Conservation (phyloP, 139 green algal genomes). For the Pleodorina starrii region DNA sequence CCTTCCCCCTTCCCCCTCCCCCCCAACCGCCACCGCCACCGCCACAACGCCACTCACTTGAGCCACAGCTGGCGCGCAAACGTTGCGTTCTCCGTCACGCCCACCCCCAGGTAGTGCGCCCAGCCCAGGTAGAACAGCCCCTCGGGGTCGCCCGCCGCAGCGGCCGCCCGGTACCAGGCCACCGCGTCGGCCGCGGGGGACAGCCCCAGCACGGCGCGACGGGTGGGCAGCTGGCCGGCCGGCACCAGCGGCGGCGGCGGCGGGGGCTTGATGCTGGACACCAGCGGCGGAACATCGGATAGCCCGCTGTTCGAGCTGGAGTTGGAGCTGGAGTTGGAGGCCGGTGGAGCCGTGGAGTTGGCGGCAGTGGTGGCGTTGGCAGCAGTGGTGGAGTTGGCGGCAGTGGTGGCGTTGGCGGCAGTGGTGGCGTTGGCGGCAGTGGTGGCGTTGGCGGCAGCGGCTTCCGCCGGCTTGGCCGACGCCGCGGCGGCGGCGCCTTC, state of each 20-base stretch:
- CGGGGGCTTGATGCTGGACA: background rate
- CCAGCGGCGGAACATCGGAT: background rate
- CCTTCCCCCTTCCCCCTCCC: no score
- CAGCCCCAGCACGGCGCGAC: background rate
- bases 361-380: no score
- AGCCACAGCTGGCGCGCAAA: constrained; percentile 42
- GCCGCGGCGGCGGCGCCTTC: background rate
- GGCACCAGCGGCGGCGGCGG: constrained; percentile 19
- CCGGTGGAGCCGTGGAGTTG: background rate
- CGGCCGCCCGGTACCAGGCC: constrained; percentile 44
- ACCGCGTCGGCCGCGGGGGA: constrained; percentile 8
- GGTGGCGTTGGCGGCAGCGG: background rate
- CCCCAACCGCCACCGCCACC: no score
- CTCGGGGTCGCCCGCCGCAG: constrained; percentile 29
- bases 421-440: background rate
- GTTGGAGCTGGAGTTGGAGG: background rate
- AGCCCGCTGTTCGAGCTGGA: background rate
- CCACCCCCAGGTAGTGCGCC: constrained; percentile 51
- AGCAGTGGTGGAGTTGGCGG: no score
- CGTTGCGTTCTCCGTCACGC: constrained; percentile 23
- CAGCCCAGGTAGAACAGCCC: constrained; percentile 56
- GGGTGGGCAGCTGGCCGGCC: background rate
- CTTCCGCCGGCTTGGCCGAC: background rate
- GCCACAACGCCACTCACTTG: background rate
- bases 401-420: background rate